phyloP scores from a whole-genome alignment of 495 filamentous ascomycete genomes.

The Podospora sp. region DNA sequence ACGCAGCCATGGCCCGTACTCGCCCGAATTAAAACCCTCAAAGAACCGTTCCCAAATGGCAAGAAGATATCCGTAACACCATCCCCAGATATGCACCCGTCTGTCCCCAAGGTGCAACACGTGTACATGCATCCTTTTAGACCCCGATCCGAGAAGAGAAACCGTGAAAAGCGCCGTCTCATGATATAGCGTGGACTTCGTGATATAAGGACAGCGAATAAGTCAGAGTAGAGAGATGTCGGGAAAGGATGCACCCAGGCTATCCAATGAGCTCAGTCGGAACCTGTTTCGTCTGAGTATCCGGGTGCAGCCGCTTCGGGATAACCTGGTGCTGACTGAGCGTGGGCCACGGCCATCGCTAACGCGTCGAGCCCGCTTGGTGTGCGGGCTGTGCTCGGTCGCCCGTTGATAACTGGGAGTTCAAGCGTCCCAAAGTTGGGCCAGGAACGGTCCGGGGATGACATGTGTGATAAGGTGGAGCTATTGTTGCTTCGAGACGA shows the following conservation, averaged over 20 bases:
- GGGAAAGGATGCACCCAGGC: no score
- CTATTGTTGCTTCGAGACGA: constrained; percentile 28
- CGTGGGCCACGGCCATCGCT: constrained; percentile 41
- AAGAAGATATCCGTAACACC: not conserved
- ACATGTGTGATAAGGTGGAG: constrained; percentile 1
- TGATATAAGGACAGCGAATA: not conserved
- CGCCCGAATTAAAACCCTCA: not conserved
- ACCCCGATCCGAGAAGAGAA: not conserved
- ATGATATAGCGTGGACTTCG: not conserved
- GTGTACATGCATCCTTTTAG: constrained; percentile 22
- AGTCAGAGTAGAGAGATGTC: not conserved
- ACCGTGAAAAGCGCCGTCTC: not conserved
- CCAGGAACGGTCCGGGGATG: constrained; percentile 42
- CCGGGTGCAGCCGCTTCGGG: no score
- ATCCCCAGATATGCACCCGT: not conserved
- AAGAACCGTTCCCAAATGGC: not conserved
- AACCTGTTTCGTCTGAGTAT: no score
- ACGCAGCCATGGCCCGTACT: no score
- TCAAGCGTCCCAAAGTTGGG: constrained; percentile 40
- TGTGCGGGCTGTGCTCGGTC: constrained; percentile 35
- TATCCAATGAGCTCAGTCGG: not conserved
- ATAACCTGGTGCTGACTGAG: not conserved
- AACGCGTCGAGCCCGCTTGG: constrained; percentile 46
- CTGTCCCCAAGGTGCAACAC: constrained; percentile 22
- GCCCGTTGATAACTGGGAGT: constrained; percentile 42